Evolutionary conservation across 2,329 filamentous ascomycete species (phyloP).

Genomic region (Neofusicoccum parvum): DNA sequence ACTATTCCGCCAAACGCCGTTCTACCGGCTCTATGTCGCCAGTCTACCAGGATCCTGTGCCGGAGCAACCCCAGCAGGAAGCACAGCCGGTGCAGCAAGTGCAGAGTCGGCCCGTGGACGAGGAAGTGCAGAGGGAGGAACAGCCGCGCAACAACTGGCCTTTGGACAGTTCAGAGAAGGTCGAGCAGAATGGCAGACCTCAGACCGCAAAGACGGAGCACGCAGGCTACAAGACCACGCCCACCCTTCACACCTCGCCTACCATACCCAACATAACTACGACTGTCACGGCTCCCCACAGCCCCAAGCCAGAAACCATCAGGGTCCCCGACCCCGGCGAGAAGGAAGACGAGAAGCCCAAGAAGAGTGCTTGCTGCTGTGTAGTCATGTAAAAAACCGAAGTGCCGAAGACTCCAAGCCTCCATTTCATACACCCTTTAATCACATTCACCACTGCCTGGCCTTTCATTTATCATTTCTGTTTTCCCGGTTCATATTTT

Average conservation of each 20-base stretch:
- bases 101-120: background rate
- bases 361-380: conserved; percentile 69
- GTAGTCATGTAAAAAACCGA: conserved; percentile 65
- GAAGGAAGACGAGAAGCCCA: conserved; percentile 49
- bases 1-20: conserved; percentile 34
- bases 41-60: conserved; percentile 31
- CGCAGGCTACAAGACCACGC: conserved; percentile 51
- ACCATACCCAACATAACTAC: conserved; percentile 19
- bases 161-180: conserved; percentile 3
- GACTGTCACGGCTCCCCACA: conserved; percentile 7
- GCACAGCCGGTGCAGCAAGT: background rate
- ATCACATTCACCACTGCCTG: background rate
- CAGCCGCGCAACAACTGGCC: background rate
- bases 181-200: conserved; percentile 14
- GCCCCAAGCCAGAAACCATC: conserved; percentile 45
- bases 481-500: background rate
- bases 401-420: background rate
- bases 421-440: background rate
- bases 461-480: conserved; percentile 12
- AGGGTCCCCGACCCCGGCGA: conserved; percentile 58
- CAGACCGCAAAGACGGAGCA: conserved; percentile 39
- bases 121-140: background rate
- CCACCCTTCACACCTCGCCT: conserved; percentile 38
- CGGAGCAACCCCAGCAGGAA: conserved; percentile 26
- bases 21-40: conserved; percentile 17